Base-by-base conservation (phyloP, 2,329 filamentous ascomycete species). In the Diaporthe destruens region DNA sequence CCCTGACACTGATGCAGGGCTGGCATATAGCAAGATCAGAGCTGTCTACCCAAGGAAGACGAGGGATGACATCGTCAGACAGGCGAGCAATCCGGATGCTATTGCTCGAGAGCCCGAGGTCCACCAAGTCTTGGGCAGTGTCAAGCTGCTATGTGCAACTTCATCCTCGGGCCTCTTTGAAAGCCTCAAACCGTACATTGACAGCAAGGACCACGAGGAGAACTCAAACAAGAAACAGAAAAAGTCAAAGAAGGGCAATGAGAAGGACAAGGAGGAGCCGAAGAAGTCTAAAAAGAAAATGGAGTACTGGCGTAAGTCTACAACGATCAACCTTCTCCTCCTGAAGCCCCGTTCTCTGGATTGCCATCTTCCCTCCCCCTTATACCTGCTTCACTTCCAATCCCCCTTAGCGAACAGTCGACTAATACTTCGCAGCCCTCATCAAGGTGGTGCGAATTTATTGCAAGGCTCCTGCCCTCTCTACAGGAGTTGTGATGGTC, bases 21-120 rank as follows among this genome's bases (percentile, higher is more conserved):
- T 88, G 42, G 85, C 86, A 2, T 87, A 84, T 75, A 83, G 85
- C 5, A 89, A 88, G 73, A 84, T 89, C 51, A 83, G 83, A 67
- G 83, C 86, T 1, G 85, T 87, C 0, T 87, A 86, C 68, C 83
- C 84, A 6, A 77, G 77, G 8, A 47, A 75, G 16, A 82, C 80
- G 1, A 84, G 83, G 71, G 82, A 87, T 2, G 78, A 84, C 53
- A 77, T 87, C 2, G 75, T 76, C 0, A 77, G 80, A 57, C 55
- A 3, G 3, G 32, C 34, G 0, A 80, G 79, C 47, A 81, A 77
- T 5, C 75, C 86, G 1, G 76, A 84, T 14, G 76, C 79, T 2
- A 82, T 91, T 2, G 81, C 87, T 76, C 75, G 80, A 0, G 80
- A 86, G 11, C 72, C 78, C 9, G 76, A 78, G 5, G 81, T 89